Evolutionary conservation across 495 filamentous ascomycete species (phyloP).

Genomic region (Aspergillus coremiiformis): DNA sequence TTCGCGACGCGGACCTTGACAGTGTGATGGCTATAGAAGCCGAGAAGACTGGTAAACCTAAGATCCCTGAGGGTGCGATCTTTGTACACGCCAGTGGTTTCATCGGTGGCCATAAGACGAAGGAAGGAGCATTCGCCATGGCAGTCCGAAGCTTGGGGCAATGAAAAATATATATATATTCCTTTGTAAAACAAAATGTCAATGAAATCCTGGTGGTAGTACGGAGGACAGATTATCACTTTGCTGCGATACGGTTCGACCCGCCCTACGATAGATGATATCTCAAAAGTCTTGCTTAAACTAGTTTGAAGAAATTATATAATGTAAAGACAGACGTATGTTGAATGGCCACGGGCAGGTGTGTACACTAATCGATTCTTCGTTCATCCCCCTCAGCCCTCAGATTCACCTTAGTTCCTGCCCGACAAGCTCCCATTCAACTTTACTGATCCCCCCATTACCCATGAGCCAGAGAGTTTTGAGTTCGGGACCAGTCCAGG

Average conservation of each 20-base stretch:
- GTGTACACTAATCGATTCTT: background rate
- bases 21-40: slow-evolving; percentile 57
- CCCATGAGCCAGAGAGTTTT: slow-evolving; percentile 23
- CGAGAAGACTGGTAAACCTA: slow-evolving; percentile 32
- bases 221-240: background rate
- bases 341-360: background rate
- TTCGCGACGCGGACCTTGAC: slow-evolving; percentile 77
- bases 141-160: slow-evolving; percentile 62
- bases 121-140: slow-evolving; percentile 84
- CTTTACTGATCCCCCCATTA: slow-evolving; percentile 18
- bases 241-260: background rate
- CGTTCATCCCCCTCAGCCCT: background rate
- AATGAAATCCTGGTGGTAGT: slow-evolving; percentile 12
- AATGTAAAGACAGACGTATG: background rate
- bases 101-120: slow-evolving; percentile 88
- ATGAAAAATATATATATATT: no score
- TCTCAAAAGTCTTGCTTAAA: no score
- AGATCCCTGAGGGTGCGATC: slow-evolving; percentile 57
- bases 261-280: background rate
- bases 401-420: slow-evolving; percentile 8
- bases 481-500: slow-evolving; percentile 20
- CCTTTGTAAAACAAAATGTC: no score
- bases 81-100: slow-evolving; percentile 95
- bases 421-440: slow-evolving; percentile 20
- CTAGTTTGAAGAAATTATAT: no score